These are phyloP conservation scores for Vitis labrusca DNA, from an alignment of 164 flowering plant species.

Conservation along the genomic window DNA sequence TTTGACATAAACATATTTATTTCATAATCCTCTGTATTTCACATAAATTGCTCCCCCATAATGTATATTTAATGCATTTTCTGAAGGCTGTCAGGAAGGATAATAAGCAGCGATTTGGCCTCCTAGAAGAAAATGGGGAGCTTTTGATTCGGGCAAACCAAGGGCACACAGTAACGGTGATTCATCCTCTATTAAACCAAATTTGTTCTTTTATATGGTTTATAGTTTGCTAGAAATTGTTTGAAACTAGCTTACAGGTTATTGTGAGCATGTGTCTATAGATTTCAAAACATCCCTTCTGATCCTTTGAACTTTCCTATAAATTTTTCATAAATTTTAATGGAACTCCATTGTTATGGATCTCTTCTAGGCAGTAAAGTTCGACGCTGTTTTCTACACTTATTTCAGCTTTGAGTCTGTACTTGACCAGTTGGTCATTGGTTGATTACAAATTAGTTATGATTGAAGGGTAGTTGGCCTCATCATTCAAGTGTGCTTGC, in stretches of 20 bases:
- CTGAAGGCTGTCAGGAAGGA: conserved; percentile 82
- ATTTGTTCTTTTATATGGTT: not conserved
- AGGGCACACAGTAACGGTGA: conserved; percentile 79
- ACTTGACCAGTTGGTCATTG: too few species aligned
- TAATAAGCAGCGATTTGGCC: conserved; percentile 83
- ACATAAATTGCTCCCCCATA: too few species aligned
- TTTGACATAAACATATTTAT: too few species aligned
- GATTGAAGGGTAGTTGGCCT: not conserved
- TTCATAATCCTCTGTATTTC: not conserved
- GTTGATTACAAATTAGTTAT: too few species aligned
- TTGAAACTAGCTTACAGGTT: not conserved
- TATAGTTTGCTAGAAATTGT: not conserved
- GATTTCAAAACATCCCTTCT: too few species aligned
- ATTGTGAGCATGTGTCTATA: too few species aligned
- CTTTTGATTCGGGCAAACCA: conserved; percentile 93
- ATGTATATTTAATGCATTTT: not conserved
- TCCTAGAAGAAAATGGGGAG: conserved; percentile 83
- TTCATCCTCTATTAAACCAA: not conserved
- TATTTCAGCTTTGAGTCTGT: not conserved
- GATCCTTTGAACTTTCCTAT: too few species aligned
- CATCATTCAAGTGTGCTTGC: not conserved
- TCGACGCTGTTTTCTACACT: not conserved
- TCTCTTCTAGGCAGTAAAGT: not conserved
- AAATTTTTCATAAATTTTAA: not conserved
- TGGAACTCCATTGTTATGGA: not conserved